A percentile compares a stretch with the other conserved stretches of the same genome.
Conservation (phyloP, 768 basidiomycete genomes). For the Nevesoporus exiguus region DNA sequence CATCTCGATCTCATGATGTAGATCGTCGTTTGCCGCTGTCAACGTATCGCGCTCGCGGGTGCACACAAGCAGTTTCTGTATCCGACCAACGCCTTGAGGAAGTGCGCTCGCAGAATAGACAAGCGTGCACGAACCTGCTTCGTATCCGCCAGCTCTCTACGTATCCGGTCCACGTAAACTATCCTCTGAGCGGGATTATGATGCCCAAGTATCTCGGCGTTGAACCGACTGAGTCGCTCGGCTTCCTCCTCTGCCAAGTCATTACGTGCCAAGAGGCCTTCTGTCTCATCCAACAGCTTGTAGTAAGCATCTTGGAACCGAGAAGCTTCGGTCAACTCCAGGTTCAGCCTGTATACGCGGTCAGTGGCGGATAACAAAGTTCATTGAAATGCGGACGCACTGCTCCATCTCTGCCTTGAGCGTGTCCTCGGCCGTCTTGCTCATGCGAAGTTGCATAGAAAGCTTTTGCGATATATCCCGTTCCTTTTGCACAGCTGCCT, state of each 20-base stretch:
- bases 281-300: slow-evolving; percentile 59
- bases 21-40: slow-evolving; percentile 41
- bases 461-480: slow-evolving; percentile 46
- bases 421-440: slow-evolving; percentile 62
- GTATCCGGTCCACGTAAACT: slow-evolving; percentile 80
- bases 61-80: slow-evolving; percentile 48
- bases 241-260: slow-evolving; percentile 80
- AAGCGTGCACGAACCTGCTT: slow-evolving; percentile 60
- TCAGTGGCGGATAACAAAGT: not conserved
- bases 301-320: slow-evolving; percentile 72
- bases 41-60: slow-evolving; percentile 48
- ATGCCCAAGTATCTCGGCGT: slow-evolving; percentile 83
- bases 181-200: slow-evolving; percentile 83
- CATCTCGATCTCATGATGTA: slow-evolving; percentile 53
- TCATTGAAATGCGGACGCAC: slow-evolving; percentile 40
- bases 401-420: slow-evolving; percentile 64
- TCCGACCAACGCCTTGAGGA: not conserved
- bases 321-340: slow-evolving; percentile 57
- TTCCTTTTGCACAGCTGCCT: slow-evolving; percentile 43
- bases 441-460: slow-evolving; percentile 48
- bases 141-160: slow-evolving; percentile 72
- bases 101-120: not conserved
- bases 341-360: slow-evolving; percentile 33
- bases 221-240: slow-evolving; percentile 69
- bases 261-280: slow-evolving; percentile 62